These are phyloP conservation scores for Euclidium syriacum DNA, from an alignment of 345 rosid species.

Conservation along the genomic window DNA sequence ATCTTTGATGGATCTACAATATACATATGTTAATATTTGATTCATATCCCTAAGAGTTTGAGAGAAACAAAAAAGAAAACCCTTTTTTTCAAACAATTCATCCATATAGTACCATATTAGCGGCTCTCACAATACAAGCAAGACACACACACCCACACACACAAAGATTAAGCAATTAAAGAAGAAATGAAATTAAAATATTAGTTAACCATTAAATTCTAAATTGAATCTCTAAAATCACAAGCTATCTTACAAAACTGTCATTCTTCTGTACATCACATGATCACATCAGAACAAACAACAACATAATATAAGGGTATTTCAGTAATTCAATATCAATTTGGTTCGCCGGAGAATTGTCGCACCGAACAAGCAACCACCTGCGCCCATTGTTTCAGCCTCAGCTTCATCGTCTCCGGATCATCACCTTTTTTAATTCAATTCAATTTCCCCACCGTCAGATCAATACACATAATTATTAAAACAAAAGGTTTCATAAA, in stretches of 20 bases:
- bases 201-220: constrained; percentile 2
- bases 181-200: not conserved
- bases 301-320: not conserved
- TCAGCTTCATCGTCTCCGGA: constrained; percentile 64
- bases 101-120: too few relatives aligned
- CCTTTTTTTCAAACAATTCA: not conserved
- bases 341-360: constrained; percentile 48
- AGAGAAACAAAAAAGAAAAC: too few relatives aligned
- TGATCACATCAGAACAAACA: constrained; percentile 9
- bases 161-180: not conserved
- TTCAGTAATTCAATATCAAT: constrained; percentile 5
- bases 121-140: too few relatives aligned
- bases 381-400: constrained; percentile 83
- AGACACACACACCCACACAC: not conserved
- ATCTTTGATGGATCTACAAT: not conserved
- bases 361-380: constrained; percentile 77
- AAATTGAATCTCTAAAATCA: constrained; percentile 10
- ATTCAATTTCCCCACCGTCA: constrained; percentile 2
- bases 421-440: constrained; percentile 45
- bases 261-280: constrained; percentile 21
- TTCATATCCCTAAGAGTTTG: not conserved
- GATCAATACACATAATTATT: not conserved
- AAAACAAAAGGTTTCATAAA: not conserved
- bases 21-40: not conserved
- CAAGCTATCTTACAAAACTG: constrained; percentile 23